Base-by-base conservation (phyloP, 495 filamentous ascomycete genomes). In the Platismatia glauca region DNA sequence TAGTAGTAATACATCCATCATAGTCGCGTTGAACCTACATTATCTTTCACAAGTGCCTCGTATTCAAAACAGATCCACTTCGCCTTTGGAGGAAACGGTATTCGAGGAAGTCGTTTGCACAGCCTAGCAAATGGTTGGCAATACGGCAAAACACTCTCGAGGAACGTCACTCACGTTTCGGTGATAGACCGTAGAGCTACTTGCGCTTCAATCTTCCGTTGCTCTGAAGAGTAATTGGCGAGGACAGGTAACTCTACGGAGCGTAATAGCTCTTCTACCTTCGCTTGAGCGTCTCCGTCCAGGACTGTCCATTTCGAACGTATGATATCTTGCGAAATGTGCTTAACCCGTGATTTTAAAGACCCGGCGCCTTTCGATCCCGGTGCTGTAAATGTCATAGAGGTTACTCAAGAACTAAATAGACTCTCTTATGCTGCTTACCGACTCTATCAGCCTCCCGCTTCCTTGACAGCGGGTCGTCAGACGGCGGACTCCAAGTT, bases 21-120 rank as follows among this genome's bases (percentile, higher is more conserved):
- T 64, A 43, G 60, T 48, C 16, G 27, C n/a, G 39, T 20, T 7
- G 7, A 9, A 57, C 34, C 22, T 70, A 81, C 81, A 68, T 83
- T 84, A 64, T 81, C 78, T 71, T 84, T 80, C 13, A 83, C 66
- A 27, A 84, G 77, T 65, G 77, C 77, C 59, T 86, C 83, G 60
- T 82, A 81, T 66, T 87, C 81, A 65, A 88, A 87, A 64, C 80
- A 74, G 0, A 77, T 72, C 38, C 82, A 83, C 61, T 78, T 81
- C 7, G 81, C 78, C 50, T 77, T 72, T 11, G 78, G 81, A 4
- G 85, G 85, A 63, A 88, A 85, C 37, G 82, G 82, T 75, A 84
- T 81, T 48, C 78, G 75, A 34, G 82, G 80, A 18, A 86, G 68
- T 46, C 77, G 73, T 63, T 74, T 78, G 55, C 71, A 76, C 46